Conservation (phyloP, 345 rosid species). For the Hypericum androsaemum region DNA sequence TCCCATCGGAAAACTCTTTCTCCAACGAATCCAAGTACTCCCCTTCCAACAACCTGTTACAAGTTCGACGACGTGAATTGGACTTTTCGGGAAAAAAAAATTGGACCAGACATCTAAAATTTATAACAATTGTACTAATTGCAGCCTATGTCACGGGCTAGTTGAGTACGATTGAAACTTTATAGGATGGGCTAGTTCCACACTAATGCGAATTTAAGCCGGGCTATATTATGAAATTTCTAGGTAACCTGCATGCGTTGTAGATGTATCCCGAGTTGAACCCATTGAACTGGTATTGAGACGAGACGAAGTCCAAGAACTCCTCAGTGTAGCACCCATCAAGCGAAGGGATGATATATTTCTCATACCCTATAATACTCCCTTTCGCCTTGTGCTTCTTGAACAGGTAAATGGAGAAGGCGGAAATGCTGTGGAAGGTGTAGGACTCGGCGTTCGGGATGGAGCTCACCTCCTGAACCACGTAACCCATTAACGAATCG, state of each 20-base stretch:
- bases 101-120: too few species aligned
- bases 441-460: constrained; percentile 32
- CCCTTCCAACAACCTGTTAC: constrained; percentile 19
- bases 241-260: constrained; percentile 26
- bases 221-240: too few species aligned
- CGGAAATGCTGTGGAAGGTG: constrained; percentile 34
- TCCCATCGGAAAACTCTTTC: background rate
- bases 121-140: too few species aligned
- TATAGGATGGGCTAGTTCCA: too few species aligned
- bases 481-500: constrained; percentile 38
- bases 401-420: constrained; percentile 20
- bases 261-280: constrained; percentile 22
- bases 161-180: too few species aligned
- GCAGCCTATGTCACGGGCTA: too few species aligned
- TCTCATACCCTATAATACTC: constrained; percentile 4
- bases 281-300: constrained; percentile 12
- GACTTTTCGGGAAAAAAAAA: too few species aligned
- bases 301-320: constrained; percentile 19
- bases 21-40: constrained; percentile 24
- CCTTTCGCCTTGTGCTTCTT: constrained; percentile 7
- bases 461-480: constrained; percentile 21
- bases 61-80: too few species aligned
- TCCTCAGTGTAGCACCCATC: constrained; percentile 35
- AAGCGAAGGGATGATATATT: constrained; percentile 19
- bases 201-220: too few species aligned